Evolutionary conservation across 23 red algal genomes (phyloP), one percentile per base, ranked within the genome.

Genomic region (Gracilaria gracilis): DNA sequence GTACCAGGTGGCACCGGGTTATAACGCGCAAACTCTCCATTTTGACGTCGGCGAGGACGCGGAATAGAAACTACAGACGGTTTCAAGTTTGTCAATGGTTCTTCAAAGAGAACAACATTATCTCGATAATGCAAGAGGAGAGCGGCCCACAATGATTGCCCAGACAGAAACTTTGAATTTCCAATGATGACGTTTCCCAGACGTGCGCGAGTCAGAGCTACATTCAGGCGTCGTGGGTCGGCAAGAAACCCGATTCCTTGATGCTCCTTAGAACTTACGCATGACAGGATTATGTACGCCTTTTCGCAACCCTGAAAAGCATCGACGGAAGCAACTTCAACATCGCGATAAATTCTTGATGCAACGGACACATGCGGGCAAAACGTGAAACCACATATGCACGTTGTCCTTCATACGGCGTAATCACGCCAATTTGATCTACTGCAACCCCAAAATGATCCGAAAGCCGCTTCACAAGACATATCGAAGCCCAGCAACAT

Each of bases 281-380:
- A 96, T 24, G 89, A 94, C 54, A 99, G 62, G 36, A 99, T 96
- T 39, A 99, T 95, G 80, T 95, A 94, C 16, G 88, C 81, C 21
- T 95, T 95, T 74, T 99, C 97, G 13, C 94, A 64, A 19, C 97
- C 97, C 69, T 99, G 97, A 90, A 99, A 99, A 17, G 97, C 93
- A 79, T 99, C 97, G 28, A 99, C 94, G 11, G 94, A 94, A 44
- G 93, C 93, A 50, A 99, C 93, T 66, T 96, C 96, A 29, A 98
- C 91, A 40, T 94, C 92, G 19, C 91, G 82, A 46, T 98, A 98
- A 98, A 44, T 33, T 98, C 96, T 44, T 93, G 89, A 28, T 92
- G 83, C 44, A 98, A 83, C 28, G 96, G 71, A 33, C 96, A 91
- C 57, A 86, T 75, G 19, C 96, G 84, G 32, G 83, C 82, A 89